A percentile compares a stretch with the other conserved stretches of the same genome.
phyloP scores from a whole-genome alignment of 306 rosid genomes.

The Malus fusca region DNA sequence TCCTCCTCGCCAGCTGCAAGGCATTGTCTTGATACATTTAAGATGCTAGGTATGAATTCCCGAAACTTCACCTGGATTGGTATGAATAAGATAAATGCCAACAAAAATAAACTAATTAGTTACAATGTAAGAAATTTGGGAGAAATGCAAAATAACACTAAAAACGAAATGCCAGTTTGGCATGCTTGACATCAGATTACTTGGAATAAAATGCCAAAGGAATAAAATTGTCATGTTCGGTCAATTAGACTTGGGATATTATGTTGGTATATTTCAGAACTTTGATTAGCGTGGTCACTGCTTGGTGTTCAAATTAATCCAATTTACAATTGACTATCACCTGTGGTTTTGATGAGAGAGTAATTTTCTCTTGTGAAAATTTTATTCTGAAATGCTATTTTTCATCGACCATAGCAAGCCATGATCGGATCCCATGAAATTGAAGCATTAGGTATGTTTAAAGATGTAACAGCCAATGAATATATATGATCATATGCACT shows the following conservation, averaged over 20 bases:
- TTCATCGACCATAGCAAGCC: not conserved
- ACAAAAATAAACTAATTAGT: not conserved
- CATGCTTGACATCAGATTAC: not conserved
- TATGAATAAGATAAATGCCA: not conserved
- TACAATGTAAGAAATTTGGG: not conserved
- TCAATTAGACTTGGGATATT: not conserved
- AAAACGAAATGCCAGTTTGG: not conserved
- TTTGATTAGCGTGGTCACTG: not conserved
- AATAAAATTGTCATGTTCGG: not conserved
- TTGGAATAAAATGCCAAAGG: not conserved
- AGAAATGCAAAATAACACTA: not conserved
- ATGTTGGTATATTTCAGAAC: not conserved
- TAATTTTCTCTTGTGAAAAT: not conserved
- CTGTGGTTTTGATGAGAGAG: not conserved
- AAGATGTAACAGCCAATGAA: not conserved
- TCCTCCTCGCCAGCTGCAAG: slow-evolving; percentile 97
- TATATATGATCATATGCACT: not conserved
- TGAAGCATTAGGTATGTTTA: not conserved
- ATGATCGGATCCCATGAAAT: not conserved
- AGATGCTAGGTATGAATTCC: slow-evolving; percentile 95
- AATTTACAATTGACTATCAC: not conserved
- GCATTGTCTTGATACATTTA: slow-evolving; percentile 88
- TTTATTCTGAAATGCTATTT: not conserved
- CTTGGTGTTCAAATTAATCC: not conserved
- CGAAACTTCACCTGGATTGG: slow-evolving; percentile 73